Evolutionary conservation across 139 green algal species (phyloP), one percentile per base, ranked within the genome.

Genomic region (Trebouxia sp.): DNA sequence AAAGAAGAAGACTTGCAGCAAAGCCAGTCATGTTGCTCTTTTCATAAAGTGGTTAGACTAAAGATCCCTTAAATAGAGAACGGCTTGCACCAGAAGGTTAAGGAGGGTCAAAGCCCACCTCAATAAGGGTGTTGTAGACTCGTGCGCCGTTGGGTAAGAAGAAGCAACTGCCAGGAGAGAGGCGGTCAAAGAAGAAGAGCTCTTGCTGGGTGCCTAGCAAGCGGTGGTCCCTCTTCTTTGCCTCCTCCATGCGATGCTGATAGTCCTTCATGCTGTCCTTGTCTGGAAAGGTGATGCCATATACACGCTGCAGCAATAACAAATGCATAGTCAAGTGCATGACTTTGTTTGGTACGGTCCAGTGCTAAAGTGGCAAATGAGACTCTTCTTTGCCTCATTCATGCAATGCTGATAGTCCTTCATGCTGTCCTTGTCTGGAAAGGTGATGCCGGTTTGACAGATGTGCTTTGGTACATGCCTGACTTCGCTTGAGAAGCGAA

Each of bases 201-300:
- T 98, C 91, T 83, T 96, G 88, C 78, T 95, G 88, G 35, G 91
- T 89, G 48, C 97, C 97, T 47, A 99, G 53, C 39, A 92, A 85
- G 56, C 97, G 91, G 85, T 99, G 97, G 87, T 99, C 97, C 32
- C 97, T 92, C 91, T 98, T 98, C 91, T 99, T 99, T 48, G 97
- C 97, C 90, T 99, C 94, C 82, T 95, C 94, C 65, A 97, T 92
- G 50, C 94, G 85, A 76, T 93, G 90, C 88, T 98, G 85, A 88
- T 99, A 99, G 66, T 98, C 94, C 86, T 98, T 97, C 76, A 99
- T 89, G 87, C 91, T 87, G 84, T 97, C 95, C 72, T 93, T 89
- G 81, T 98, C 94, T 0, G 97, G 96, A 85, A 97, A 99, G 22
- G 94, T 97, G 83, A 99, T 95, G 81, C 86, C 97, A 80, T 99